These are phyloP conservation scores for Xylaria sp. DNA, from an alignment of 2,329 filamentous ascomycete species.

Conservation along the genomic window DNA sequence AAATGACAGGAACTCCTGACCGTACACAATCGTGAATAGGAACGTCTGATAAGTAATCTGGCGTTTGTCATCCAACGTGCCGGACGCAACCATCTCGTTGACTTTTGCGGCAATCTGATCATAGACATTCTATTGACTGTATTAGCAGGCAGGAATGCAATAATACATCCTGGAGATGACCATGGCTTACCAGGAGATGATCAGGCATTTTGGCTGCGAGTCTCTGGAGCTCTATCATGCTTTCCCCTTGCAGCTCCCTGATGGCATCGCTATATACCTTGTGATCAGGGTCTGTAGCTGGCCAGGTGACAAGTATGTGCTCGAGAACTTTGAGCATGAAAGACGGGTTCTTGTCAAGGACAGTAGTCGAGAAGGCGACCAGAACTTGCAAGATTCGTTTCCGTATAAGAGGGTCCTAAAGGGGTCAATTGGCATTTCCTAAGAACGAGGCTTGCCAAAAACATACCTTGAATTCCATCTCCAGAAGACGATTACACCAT, in stretches of 20 bases:
- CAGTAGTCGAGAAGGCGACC: conserved; percentile 78
- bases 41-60: conserved; percentile 84
- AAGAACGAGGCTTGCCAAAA: neutral
- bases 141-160: conserved; percentile 20
- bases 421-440: conserved; percentile 18
- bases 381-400: conserved; percentile 77
- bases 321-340: conserved; percentile 89
- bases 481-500: conserved; percentile 68
- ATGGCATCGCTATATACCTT: conserved; percentile 79
- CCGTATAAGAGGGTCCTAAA: conserved; percentile 70
- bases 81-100: conserved; percentile 68
- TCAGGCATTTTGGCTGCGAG: conserved; percentile 88
- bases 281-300: conserved; percentile 65
- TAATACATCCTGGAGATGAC: neutral
- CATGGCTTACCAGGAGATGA: conserved; percentile 62
- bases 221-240: conserved; percentile 81
- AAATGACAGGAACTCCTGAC: conserved; percentile 2
- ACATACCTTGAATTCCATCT: conserved; percentile 60
- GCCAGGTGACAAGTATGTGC: conserved; percentile 79
- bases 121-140: conserved; percentile 61
- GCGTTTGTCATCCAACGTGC: conserved; percentile 72
- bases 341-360: conserved; percentile 66
- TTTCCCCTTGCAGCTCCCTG: conserved; percentile 78
- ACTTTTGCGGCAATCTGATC: conserved; percentile 80
- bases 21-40: conserved; percentile 83